phyloP scores from a whole-genome alignment of 2,329 filamentous ascomycete genomes.

The Nemania diffusa region DNA sequence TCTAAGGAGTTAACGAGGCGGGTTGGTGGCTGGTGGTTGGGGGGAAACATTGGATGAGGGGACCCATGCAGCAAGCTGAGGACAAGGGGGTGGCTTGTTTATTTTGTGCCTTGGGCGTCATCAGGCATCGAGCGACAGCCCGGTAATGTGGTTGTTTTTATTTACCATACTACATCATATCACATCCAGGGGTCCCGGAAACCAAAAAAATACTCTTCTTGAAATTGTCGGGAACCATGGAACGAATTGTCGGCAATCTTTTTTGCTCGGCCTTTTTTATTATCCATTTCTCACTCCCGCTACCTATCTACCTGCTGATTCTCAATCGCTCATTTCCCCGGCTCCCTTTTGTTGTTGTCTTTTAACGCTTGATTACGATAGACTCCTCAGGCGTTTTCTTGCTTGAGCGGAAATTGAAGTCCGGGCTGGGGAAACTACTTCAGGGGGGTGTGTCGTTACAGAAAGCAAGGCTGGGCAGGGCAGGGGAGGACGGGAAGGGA shows the following conservation, averaged over 20 bases:
- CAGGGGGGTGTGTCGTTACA: slow-evolving; percentile 23
- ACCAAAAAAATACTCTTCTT: slow-evolving; percentile 10
- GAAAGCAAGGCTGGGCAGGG: neutral
- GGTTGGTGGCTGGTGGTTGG: slow-evolving; percentile 29
- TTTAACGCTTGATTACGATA: slow-evolving; percentile 31
- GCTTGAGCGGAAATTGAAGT: slow-evolving; percentile 32
- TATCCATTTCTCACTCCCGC: neutral
- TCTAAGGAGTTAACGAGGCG: slow-evolving; percentile 18
- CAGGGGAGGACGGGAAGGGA: neutral
- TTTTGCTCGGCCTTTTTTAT: slow-evolving; percentile 37
- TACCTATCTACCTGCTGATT: neutral
- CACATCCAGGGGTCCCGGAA: slow-evolving; percentile 28
- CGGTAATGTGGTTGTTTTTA: slow-evolving; percentile 24
- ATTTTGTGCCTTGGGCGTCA: slow-evolving; percentile 33
- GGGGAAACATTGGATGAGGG: slow-evolving; percentile 13
- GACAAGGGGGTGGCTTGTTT: slow-evolving; percentile 25
- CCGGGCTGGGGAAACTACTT: slow-evolving; percentile 5
- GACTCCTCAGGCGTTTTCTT: slow-evolving; percentile 31
- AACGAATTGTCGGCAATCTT: slow-evolving; percentile 6
- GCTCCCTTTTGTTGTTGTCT: slow-evolving; percentile 11
- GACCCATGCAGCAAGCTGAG: slow-evolving; percentile 30
- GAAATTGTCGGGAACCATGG: slow-evolving; percentile 23
- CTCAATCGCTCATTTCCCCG: slow-evolving; percentile 16
- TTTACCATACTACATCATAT: slow-evolving; percentile 25
- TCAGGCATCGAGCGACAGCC: slow-evolving; percentile 32